phyloP scores from a whole-genome alignment of 1,139 yeast species.

The Geotrichum aggregatum region DNA sequence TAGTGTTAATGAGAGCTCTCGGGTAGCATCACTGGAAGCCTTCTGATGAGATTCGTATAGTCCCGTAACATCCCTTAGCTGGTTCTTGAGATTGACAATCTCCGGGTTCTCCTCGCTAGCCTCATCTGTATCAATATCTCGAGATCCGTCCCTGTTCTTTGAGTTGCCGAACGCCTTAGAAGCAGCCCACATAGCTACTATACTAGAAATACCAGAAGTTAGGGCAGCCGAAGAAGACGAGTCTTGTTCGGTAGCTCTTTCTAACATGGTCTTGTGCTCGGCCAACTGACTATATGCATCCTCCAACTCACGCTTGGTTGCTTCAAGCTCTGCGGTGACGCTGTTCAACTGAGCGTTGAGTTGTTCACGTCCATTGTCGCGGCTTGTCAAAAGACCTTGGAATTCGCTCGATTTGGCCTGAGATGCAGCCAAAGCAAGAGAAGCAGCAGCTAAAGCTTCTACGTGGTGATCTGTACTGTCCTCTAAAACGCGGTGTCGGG shows the following conservation, averaged over 20 bases:
- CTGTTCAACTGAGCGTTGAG: constrained; percentile 25
- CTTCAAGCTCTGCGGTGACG: constrained; percentile 26
- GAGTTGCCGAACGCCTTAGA: constrained; percentile 27
- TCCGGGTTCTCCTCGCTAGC: constrained; percentile 26
- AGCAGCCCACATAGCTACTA: constrained; percentile 35
- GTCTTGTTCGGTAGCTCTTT: constrained; percentile 6
- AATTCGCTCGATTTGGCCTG: constrained; percentile 29
- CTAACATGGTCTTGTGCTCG: constrained; percentile 11
- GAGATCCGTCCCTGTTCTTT: constrained; percentile 5
- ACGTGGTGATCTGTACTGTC: constrained; percentile 32
- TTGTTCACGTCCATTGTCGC: constrained; percentile 24
- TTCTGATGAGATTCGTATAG: constrained; percentile 34
- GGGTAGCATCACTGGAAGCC: constrained; percentile 35
- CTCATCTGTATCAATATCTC: constrained; percentile 16
- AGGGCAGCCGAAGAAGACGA: constrained; percentile 28
- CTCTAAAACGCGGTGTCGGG: constrained; percentile 27
- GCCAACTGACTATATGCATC: constrained; percentile 14
- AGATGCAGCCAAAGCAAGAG: constrained; percentile 33
- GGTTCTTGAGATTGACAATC: constrained; percentile 25
- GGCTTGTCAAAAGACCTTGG: constrained; percentile 26
- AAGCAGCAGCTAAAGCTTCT: constrained; percentile 32
- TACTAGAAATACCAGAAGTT: constrained; percentile 29
- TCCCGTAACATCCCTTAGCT: constrained; percentile 27
- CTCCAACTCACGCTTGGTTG: constrained; percentile 27
- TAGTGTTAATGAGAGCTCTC: constrained; percentile 29